phyloP scores from a whole-genome alignment of 331 rosid genomes.

The Saraca asoca region DNA sequence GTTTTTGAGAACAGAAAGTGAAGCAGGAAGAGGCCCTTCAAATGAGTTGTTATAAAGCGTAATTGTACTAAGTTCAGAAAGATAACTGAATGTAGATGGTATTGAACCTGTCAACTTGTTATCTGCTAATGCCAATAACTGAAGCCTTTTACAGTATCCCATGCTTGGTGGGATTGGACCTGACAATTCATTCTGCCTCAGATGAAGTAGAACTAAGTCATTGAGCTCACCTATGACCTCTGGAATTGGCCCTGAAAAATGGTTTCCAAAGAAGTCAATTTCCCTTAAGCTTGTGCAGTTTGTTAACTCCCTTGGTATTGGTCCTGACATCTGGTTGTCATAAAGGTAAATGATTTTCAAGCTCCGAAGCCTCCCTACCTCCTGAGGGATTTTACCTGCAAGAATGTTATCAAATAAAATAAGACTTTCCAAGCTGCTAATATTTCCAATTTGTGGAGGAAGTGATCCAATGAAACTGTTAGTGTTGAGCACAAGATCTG shows the following conservation, averaged over 20 bases:
- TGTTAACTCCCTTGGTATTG: conserved; percentile 77
- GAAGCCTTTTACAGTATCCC: conserved; percentile 81
- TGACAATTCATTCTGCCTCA: conserved; percentile 84
- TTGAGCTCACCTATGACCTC: conserved; percentile 73
- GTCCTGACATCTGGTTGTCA: conserved; percentile 85
- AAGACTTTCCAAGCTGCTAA: conserved; percentile 61
- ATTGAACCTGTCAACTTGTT: conserved; percentile 76
- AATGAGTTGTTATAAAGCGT: conserved; percentile 95
- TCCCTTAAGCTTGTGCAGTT: conserved; percentile 70
- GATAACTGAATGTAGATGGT: conserved; percentile 79
- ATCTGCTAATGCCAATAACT: conserved; percentile 86
- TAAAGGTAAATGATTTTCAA: conserved; percentile 69
- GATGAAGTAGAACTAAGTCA: conserved; percentile 73
- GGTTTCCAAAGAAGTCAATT: conserved; percentile 91
- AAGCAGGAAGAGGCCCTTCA: conserved; percentile 82
- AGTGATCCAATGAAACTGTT: conserved; percentile 78
- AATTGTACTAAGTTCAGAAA: conserved; percentile 66
- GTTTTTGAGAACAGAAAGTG: conserved; percentile 70
- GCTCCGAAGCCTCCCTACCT: conserved; percentile 73
- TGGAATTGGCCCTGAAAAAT: conserved; percentile 78
- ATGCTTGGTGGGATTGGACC: conserved; percentile 95
- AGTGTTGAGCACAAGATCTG: conserved; percentile 77
- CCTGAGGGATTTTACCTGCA: conserved; percentile 67
- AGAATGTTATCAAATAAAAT: conserved; percentile 71
- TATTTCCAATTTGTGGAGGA: conserved; percentile 77